Base-by-base conservation (phyloP, 179 eudicot species). In the Patellifolia procumbens region DNA sequence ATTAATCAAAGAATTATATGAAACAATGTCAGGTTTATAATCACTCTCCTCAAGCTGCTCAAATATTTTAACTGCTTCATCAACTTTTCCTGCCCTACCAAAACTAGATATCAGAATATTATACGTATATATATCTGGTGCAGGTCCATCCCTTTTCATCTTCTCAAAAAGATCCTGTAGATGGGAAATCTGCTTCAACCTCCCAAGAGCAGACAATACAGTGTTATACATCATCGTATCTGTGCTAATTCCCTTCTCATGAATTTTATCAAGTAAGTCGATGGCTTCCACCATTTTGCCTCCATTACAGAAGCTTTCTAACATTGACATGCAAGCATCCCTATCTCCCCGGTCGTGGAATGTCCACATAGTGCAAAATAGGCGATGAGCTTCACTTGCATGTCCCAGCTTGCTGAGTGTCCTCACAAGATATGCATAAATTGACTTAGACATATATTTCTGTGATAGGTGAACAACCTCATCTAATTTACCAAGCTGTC, bases 1-100 rank as follows among this genome's bases (percentile, higher is more conserved):
- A 74, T 94, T 94, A 17, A 94, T 94, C 83, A 94, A 86, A 19
- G 98, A 89, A 80, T 94, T 94, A 76, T 94, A 94, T 3, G 98
- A 88, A 68, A 92, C 75, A 59, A 90, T 81, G 79, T 94, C 97
- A 59, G 98, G 94, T 42, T 59, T 79, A 71, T 84, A 93, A 70
- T 84, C 80, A 78, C 94, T 91, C 72, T 72, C 88, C 77, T 94
- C 98, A 29, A 94, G 90, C 78, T 92, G 94, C 80, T 92, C 98
- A 79, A 94, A 94, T 70, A 89, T 76, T 78, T 85, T 86, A 49
- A 89, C 70, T 28, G 98, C 98, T 81, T 91, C 98, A 13, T 81
- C 89, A 62, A 92, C 94, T 77, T 82, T 72, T 55, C 98, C 90
- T 19, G 88, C 90, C 75, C 98, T 85, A 28, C 98, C 97, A 72